Evolutionary conservation across 495 filamentous ascomycete genomes (phyloP).

Genomic region (Umbilicaria muhlenbergii): DNA sequence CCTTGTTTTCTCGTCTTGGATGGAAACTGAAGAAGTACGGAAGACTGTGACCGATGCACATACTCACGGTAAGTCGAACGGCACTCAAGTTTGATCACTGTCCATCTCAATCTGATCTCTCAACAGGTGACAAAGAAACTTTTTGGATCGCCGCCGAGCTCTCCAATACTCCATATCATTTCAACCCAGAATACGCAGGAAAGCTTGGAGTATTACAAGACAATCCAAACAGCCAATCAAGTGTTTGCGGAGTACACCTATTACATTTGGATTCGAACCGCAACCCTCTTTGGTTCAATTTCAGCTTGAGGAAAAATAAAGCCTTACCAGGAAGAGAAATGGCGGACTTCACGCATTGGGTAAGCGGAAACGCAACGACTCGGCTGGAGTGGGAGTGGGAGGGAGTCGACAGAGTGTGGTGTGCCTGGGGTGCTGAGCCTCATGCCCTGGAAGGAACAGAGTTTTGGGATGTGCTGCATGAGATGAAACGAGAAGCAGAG

Average conservation of each 20-base stretch:
- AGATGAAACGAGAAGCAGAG: too few species aligned
- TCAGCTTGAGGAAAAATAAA: conserved; percentile 1
- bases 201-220: conserved; percentile 7
- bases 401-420: too few species aligned
- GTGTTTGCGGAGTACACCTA: conserved; percentile 16
- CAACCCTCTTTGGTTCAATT: conserved; percentile 19
- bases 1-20: conserved; percentile 14
- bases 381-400: too few species aligned
- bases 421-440: too few species aligned
- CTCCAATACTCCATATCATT: neutral
- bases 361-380: too few species aligned
- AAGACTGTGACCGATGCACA: neutral
- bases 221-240: neutral
- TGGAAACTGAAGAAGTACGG: conserved; percentile 7
- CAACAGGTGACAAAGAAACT: conserved; percentile 5
- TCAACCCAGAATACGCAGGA: conserved; percentile 4
- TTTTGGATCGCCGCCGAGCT: conserved; percentile 3
- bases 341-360: too few species aligned
- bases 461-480: too few species aligned
- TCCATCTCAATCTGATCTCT: too few species aligned
- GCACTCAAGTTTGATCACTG: too few species aligned
- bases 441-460: too few species aligned
- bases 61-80: neutral
- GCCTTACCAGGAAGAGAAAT: too few species aligned
- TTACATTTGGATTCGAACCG: conserved; percentile 14